Conservation (phyloP, 1,284 basidiomycete genomes). For the Agaricales sp. region DNA sequence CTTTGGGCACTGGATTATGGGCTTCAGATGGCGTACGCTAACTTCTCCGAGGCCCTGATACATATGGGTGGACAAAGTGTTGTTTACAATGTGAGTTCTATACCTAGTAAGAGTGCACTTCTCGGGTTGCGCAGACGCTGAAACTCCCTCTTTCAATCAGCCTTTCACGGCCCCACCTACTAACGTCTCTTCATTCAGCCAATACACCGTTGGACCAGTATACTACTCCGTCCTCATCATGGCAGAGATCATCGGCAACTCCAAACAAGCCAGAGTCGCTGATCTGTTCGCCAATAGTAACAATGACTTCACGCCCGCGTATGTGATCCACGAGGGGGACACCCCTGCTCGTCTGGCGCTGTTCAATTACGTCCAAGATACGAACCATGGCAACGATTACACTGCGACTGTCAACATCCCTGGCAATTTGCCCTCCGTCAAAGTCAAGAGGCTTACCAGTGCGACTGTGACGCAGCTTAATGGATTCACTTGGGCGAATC, state of each 20-base stretch:
- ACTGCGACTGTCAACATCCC: conserved; percentile 18
- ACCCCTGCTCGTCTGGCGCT: conserved; percentile 47
- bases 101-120: no score
- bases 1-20: conserved; percentile 65
- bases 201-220: conserved; percentile 57
- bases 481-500: conserved; percentile 65
- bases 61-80: conserved; percentile 62
- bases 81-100: conserved; percentile 47
- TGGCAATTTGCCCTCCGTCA: background rate
- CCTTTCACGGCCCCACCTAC: conserved; percentile 40
- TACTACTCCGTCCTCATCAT: conserved; percentile 64
- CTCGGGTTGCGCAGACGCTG: no score
- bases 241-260: conserved; percentile 56
- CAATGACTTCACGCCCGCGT: conserved; percentile 54
- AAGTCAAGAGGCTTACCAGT: background rate
- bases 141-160: background rate
- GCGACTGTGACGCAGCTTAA: conserved; percentile 40
- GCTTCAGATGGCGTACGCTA: conserved; percentile 49
- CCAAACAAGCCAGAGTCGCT: conserved; percentile 47
- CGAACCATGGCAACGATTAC: conserved; percentile 38
- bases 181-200: conserved; percentile 42
- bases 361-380: conserved; percentile 59
- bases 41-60: conserved; percentile 47
- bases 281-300: conserved; percentile 43
- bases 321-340: conserved; percentile 62